Conservation (phyloP, 225 moss, liverwort and hornwort genomes). For the Bryum argenteum region DNA sequence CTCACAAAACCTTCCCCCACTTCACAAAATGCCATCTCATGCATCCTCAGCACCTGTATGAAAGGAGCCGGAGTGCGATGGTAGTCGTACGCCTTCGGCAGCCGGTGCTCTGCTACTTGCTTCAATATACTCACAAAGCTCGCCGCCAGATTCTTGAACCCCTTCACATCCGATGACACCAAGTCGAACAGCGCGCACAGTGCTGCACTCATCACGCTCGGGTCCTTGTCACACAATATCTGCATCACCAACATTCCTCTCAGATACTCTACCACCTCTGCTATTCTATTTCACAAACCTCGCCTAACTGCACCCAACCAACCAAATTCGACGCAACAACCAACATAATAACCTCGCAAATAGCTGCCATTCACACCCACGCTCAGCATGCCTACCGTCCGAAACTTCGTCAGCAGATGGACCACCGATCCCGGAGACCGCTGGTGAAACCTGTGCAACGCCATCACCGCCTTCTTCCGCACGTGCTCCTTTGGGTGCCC, state of each 20-base stretch:
- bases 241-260: conserved; percentile 33
- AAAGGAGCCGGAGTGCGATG: conserved; percentile 94
- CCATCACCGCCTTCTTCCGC: conserved; percentile 99
- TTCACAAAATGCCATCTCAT: not conserved
- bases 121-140: conserved; percentile 93
- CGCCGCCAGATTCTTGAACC: conserved; percentile 73
- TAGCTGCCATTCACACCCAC: not conserved
- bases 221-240: conserved; percentile 89
- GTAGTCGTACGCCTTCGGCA: conserved; percentile 85
- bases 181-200: conserved; percentile 88
- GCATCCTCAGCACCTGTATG: conserved; percentile 64
- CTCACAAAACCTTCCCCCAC: not conserved
- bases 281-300: not conserved
- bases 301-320: not conserved
- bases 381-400: conserved; percentile 46
- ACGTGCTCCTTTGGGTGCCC: conserved; percentile 89
- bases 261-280: not conserved
- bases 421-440: conserved; percentile 81
- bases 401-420: conserved; percentile 79
- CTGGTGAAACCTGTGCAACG: conserved; percentile 93
- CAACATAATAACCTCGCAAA: not conserved
- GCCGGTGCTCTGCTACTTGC: conserved; percentile 86
- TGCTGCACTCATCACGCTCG: conserved; percentile 97
- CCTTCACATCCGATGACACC: conserved; percentile 67
- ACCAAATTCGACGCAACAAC: not conserved